Evolutionary conservation across 2,329 filamentous ascomycete species (phyloP).

Genomic region (Penicillium sp.): DNA sequence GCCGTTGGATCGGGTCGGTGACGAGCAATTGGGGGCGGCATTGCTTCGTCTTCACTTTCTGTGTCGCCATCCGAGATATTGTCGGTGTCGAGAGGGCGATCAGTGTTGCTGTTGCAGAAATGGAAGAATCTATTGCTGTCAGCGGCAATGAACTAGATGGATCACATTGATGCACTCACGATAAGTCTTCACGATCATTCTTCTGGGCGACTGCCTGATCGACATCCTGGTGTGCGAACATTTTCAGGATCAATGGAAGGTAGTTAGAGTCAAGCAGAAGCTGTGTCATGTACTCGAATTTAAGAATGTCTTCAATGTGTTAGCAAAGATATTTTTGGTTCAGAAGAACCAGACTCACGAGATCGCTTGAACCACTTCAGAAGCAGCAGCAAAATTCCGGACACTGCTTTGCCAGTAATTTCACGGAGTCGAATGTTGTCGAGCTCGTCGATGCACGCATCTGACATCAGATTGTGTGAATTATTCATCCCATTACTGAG

Average conservation of each 20-base stretch:
- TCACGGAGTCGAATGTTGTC: conserved; percentile 81
- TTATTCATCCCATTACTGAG: conserved; percentile 31
- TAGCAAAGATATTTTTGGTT: conserved; percentile 3
- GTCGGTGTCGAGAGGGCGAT: conserved; percentile 52
- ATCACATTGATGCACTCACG: conserved; percentile 52
- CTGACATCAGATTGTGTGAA: conserved; percentile 29
- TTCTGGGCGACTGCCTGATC: conserved; percentile 86
- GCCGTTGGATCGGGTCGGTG: conserved; percentile 46
- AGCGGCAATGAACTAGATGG: conserved; percentile 4
- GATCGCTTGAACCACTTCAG: conserved; percentile 97
- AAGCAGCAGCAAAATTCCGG: conserved; percentile 82
- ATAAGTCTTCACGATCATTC: conserved; percentile 77
- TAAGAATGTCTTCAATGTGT: conserved; percentile 70
- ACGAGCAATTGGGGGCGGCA: conserved; percentile 76
- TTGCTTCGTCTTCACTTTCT: conserved; percentile 68
- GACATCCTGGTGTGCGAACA: conserved; percentile 91
- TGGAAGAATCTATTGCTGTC: conserved; percentile 72
- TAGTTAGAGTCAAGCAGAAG: conserved; percentile 94
- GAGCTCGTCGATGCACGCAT: conserved; percentile 67
- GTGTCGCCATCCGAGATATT: conserved; percentile 38
- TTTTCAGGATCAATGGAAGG: conserved; percentile 84
- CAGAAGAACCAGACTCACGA: conserved; percentile 60
- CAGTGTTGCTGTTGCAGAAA: conserved; percentile 76
- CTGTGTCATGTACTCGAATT: conserved; percentile 94
- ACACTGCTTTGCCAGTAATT: conserved; percentile 86